These are phyloP conservation scores for Thraustochytrium sp. DNA, from an alignment of 352 stramenopile species.

Conservation along the genomic window DNA sequence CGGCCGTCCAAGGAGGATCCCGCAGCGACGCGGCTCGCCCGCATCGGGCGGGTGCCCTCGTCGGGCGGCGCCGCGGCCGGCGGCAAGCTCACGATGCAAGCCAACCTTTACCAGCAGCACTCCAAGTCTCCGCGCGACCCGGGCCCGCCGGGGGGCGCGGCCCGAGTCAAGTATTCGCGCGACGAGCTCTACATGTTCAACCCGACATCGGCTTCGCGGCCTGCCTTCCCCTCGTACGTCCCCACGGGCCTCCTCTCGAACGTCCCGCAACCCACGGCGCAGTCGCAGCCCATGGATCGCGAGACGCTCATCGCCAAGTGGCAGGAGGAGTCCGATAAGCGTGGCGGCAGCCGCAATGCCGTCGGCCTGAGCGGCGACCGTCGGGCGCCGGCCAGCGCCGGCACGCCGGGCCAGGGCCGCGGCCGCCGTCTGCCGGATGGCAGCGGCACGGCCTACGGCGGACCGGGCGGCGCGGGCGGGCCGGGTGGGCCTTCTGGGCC, in stretches of 20 bases:
- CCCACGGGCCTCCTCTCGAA: background rate
- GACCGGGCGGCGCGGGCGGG: background rate
- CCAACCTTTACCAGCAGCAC: conserved; percentile 29
- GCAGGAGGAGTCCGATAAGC: conserved; percentile 32
- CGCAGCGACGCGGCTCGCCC: background rate
- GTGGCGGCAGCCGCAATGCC: background rate
- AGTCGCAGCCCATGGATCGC: background rate
- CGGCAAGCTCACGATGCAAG: conserved; percentile 35
- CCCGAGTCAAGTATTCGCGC: conserved; percentile 27
- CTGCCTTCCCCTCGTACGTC: conserved; percentile 5
- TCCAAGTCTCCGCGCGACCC: conserved; percentile 13
- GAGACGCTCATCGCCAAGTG: background rate
- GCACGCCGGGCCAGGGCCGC: background rate
- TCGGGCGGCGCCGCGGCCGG: background rate
- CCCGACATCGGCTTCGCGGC: background rate
- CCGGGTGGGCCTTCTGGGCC: background rate
- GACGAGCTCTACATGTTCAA: conserved; percentile 30
- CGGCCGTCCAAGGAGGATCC: background rate
- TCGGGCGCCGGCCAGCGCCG: background rate
- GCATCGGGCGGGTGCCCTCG: conserved; percentile 4
- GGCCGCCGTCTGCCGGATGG: background rate
- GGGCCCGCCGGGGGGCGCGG: no score
- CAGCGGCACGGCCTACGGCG: background rate
- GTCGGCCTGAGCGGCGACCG: conserved; percentile 9
- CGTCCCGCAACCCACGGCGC: background rate